phyloP scores from a whole-genome alignment of 805 yeast genomes.

The Lipomyces starkeyi region DNA sequence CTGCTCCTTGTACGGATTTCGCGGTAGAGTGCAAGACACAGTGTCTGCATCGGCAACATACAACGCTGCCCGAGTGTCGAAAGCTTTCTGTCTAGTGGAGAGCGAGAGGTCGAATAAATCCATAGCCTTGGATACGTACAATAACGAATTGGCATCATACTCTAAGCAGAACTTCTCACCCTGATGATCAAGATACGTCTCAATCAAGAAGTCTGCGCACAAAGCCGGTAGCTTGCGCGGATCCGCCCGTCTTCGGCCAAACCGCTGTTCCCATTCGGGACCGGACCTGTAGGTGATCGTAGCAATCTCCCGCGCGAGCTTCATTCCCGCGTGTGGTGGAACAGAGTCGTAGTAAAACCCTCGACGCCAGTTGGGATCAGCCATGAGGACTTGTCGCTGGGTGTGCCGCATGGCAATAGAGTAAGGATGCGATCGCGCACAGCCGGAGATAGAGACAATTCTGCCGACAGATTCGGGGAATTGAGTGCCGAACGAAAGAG shows the following conservation, averaged over 20 bases:
- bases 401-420: slow-evolving; percentile 93
- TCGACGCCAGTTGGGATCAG: slow-evolving; percentile 93
- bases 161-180: slow-evolving; percentile 93
- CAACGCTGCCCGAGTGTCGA: slow-evolving; percentile 19
- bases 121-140: slow-evolving; percentile 92
- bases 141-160: slow-evolving; percentile 86
- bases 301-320: slow-evolving; percentile 89
- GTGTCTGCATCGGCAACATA: slow-evolving; percentile 5
- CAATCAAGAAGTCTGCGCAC: slow-evolving; percentile 92
- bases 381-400: slow-evolving; percentile 91
- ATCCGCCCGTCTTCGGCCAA: slow-evolving; percentile 86
- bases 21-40: slow-evolving; percentile 27
- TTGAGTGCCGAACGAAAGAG: slow-evolving; percentile 83
- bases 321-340: slow-evolving; percentile 96
- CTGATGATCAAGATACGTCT: slow-evolving; percentile 91
- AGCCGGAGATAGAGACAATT: slow-evolving; percentile 83
- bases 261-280: slow-evolving; percentile 95
- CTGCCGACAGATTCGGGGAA: slow-evolving; percentile 77
- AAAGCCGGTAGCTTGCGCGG: slow-evolving; percentile 80
- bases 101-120: slow-evolving; percentile 76
- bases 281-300: slow-evolving; percentile 94
- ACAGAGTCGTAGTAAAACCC: slow-evolving; percentile 80
- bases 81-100: slow-evolving; percentile 27
- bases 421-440: slow-evolving; percentile 93
- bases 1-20: slow-evolving; percentile 30